Base-by-base conservation (phyloP, 2,329 filamentous ascomycete genomes). In the Epichloe sibirici region DNA sequence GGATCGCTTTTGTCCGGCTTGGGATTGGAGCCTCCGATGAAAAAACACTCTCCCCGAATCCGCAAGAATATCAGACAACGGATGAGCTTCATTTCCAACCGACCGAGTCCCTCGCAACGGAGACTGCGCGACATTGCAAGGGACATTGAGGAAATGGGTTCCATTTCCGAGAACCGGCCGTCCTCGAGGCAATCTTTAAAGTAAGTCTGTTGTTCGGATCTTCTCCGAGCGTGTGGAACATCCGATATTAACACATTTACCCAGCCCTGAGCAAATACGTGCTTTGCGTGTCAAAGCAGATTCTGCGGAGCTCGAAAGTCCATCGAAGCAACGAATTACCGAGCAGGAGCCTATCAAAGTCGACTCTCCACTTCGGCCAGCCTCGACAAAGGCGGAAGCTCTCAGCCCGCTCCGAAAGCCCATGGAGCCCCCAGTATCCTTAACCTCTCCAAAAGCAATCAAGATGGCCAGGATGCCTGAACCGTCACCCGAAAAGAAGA, bases 271-370 rank as follows among this genome's bases (percentile, higher is more conserved):
- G 7, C 79, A 87, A 59, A 81, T 86, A 40, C 67, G 82, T 38
- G 83, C 74, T n/a, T 70, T 83, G 35, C 72, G 74, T 49, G 71
- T 71, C 39, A 72, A 76, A 46, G 72, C 71, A 12, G 69, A 73
- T 45, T 87, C 85, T 3, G 83, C 85, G 5, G 83, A 88, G 53
- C 74, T 89, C 45, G 85, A 84, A 0, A 77, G 81, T 4, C 80
- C 81, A 5, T 77, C 79, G 1, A 71, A 79, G 45, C 82, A 78
- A 8, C 72, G 76, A 53, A 79, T 76, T 56, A 73, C 81, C n/a
- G 74, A 81, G 38, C 72, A 76, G 50, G 76, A 81, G 48, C 72
- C 74, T 1, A 68, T 77, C 35, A 78, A 80, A 58, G 65, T 75
- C 53, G 74, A 79, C 57, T 72, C 79, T 5, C 74, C 77, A 1